These are phyloP conservation scores for Cyclocybe cylindracea DNA, from an alignment of 768 basidiomycete genomes.

Conservation along the genomic window DNA sequence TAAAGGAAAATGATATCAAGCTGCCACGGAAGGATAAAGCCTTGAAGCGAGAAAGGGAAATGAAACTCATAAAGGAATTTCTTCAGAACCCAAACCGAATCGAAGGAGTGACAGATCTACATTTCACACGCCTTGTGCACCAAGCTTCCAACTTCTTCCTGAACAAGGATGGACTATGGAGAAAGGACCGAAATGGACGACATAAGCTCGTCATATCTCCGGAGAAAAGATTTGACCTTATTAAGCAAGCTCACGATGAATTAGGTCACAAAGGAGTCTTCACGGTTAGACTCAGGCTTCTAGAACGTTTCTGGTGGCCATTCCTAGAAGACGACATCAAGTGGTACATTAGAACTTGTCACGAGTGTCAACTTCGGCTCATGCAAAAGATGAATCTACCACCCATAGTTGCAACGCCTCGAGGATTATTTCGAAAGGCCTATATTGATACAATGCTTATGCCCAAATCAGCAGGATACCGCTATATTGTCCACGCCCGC, in stretches of 20 bases:
- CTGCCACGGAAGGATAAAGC: conserved; percentile 1
- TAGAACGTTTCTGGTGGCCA: conserved; percentile 26
- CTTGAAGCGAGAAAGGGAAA: background rate
- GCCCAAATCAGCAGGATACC: conserved; percentile 19
- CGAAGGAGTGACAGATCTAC: background rate
- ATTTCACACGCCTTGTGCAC: background rate
- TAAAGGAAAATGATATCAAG: background rate
- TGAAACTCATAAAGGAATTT: conserved; percentile 1
- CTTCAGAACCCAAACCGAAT: background rate
- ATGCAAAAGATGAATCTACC: conserved; percentile 23
- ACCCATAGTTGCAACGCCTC: conserved; percentile 17
- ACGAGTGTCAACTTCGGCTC: conserved; percentile 35
- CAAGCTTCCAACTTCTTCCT: conserved; percentile 23
- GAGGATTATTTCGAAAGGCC: conserved; percentile 27
- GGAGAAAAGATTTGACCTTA: conserved; percentile 7
- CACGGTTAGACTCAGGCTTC: conserved; percentile 13
- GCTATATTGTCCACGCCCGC: conserved; percentile 24
- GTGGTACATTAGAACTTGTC: conserved; percentile 35
- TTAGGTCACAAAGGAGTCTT: conserved; percentile 31
- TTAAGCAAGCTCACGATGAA: conserved; percentile 23
- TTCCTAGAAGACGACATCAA: conserved; percentile 24
- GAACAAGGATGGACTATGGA: conserved; percentile 14
- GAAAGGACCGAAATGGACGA: conserved; percentile 12
- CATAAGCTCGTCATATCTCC: conserved; percentile 21
- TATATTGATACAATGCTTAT: conserved; percentile 43